phyloP scores from a whole-genome alignment of 1,284 basidiomycete species.

The Flammula alnicola region DNA sequence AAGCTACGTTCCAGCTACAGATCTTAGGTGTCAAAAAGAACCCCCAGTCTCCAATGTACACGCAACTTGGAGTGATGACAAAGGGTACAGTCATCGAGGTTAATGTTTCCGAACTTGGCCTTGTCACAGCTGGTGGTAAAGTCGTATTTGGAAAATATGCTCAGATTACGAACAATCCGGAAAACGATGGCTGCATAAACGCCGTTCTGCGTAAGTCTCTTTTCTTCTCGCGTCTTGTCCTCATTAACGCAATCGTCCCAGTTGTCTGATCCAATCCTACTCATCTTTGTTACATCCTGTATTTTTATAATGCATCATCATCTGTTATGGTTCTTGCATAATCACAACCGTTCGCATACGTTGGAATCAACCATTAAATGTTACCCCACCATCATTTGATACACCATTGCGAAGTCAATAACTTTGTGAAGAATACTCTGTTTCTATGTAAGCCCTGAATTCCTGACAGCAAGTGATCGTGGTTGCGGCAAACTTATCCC shows the following conservation, averaged over 20 bases:
- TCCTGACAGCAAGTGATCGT: too few species aligned
- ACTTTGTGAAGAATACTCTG: too few species aligned
- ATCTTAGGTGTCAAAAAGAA: constrained; percentile 99
- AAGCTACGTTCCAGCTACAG: constrained; percentile 98
- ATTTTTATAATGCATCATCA: constrained; percentile 11
- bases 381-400: too few species aligned
- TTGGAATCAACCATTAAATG: too few species aligned
- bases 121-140: constrained; percentile 99
- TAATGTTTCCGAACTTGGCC: constrained; percentile 95
- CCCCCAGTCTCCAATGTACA: constrained; percentile 98
- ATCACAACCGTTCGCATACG: too few species aligned
- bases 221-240: constrained; percentile 2
- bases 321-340: too few species aligned
- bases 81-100: constrained; percentile 99
- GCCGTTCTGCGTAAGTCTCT: constrained; percentile 79
- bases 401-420: too few species aligned
- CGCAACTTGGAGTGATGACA: constrained; percentile 93
- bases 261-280: constrained; percentile 38
- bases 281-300: constrained; percentile 5
- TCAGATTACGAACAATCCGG: constrained; percentile 96
- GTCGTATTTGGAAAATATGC: constrained; percentile 93
- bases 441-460: too few species aligned
- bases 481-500: too few species aligned
- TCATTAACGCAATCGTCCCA: constrained; percentile 23
- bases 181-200: constrained; percentile 97